phyloP scores from a whole-genome alignment of 352 stramenopile genomes.

The Pythium utonaiense region DNA sequence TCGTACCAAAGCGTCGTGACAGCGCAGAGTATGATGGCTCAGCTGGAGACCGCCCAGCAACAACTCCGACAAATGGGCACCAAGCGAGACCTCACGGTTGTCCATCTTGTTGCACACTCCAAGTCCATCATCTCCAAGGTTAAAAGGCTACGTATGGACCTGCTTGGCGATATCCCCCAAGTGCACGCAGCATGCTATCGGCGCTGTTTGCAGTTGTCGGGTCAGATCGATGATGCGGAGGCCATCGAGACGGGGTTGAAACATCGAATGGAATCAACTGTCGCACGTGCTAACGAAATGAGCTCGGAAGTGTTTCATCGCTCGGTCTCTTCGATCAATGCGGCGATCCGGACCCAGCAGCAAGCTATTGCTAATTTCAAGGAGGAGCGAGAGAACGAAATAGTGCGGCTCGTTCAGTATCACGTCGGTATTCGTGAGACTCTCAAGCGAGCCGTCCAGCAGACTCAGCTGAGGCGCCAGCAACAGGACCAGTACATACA shows the following conservation, averaged over 20 bases:
- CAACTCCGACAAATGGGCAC: conserved; percentile 28
- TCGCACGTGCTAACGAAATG: conserved; percentile 30
- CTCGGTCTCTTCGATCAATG: conserved; percentile 39
- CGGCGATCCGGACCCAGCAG: conserved; percentile 42
- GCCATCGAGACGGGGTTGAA: conserved; percentile 35
- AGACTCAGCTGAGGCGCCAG: conserved; percentile 26
- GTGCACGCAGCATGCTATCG: conserved; percentile 49
- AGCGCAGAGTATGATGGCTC: conserved; percentile 28
- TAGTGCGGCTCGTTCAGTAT: conserved; percentile 76
- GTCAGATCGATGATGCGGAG: conserved; percentile 42
- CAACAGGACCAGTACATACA: conserved; percentile 30
- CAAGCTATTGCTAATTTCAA: conserved; percentile 35
- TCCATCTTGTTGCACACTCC: conserved; percentile 58
- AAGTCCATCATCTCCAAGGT: conserved; percentile 49
- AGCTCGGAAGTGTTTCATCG: conserved; percentile 36
- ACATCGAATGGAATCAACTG: conserved; percentile 33
- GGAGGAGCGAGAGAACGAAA: conserved; percentile 58
- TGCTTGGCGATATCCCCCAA: conserved; percentile 60
- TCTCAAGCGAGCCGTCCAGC: conserved; percentile 39
- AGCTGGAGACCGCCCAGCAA: conserved; percentile 28
- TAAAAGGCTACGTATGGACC: conserved; percentile 40
- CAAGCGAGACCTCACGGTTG: conserved; percentile 27
- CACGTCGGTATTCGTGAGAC: conserved; percentile 39
- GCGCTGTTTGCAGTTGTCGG: conserved; percentile 52
- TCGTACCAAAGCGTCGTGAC: conserved; percentile 42